These are phyloP conservation scores for Verticillium longisporum DNA, from an alignment of 2,329 filamentous ascomycete species.

Conservation along the genomic window DNA sequence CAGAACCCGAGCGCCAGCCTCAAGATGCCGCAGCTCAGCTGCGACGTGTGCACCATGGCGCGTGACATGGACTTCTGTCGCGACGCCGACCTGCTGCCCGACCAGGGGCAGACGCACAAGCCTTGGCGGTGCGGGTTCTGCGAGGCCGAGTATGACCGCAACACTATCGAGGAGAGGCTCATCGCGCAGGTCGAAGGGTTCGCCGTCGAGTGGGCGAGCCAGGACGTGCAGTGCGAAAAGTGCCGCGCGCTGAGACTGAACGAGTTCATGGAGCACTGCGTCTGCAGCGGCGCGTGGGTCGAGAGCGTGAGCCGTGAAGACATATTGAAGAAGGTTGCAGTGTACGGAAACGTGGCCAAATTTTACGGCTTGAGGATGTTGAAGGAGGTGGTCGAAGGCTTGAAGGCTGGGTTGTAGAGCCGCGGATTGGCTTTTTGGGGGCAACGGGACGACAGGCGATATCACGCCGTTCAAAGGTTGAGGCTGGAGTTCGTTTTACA, in stretches of 20 bases:
- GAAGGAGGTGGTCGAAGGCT: conserved; percentile 62
- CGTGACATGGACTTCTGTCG: conserved; percentile 89
- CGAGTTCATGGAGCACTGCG: conserved; percentile 95
- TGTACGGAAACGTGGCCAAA: conserved; percentile 67
- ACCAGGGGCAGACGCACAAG: conserved; percentile 26
- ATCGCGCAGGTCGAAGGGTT: conserved; percentile 69
- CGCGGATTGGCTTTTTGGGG: neutral
- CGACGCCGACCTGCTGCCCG: conserved; percentile 71
- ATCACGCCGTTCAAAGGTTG: neutral
- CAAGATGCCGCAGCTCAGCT: conserved; percentile 69
- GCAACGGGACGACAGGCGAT: neutral
- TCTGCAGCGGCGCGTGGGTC: conserved; percentile 81
- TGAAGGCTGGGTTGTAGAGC: conserved; percentile 38
- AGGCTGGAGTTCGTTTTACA: neutral
- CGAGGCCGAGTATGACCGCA: conserved; percentile 65
- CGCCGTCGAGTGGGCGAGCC: conserved; percentile 74
- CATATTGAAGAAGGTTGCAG: conserved; percentile 55
- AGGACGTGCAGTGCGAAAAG: conserved; percentile 76
- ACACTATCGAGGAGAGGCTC: conserved; percentile 77
- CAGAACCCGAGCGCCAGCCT: conserved; percentile 75
- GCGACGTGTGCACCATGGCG: conserved; percentile 82
- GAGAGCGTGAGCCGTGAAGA: conserved; percentile 63
- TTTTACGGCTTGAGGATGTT: conserved; percentile 82
- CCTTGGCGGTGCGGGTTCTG: conserved; percentile 76
- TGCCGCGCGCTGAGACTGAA: conserved; percentile 73